Evolutionary conservation across 1,139 yeast genomes (phyloP).

Genomic region (Lodderomyces metapsilosis): DNA sequence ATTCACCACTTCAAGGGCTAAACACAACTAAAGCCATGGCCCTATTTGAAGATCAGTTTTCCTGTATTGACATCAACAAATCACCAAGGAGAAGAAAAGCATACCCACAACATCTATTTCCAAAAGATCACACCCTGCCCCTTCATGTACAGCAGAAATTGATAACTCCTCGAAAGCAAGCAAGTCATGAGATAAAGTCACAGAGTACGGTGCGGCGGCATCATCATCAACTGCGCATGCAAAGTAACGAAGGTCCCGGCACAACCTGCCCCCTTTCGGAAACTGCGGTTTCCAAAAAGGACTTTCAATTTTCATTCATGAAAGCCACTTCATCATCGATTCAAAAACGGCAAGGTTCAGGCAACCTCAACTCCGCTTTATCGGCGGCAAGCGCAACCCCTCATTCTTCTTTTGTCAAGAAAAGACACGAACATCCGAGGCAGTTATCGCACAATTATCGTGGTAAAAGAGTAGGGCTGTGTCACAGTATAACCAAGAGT

Average conservation of each 20-base stretch:
- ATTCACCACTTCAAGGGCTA: not conserved
- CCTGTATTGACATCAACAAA: conserved; percentile 24
- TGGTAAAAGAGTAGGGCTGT: conserved; percentile 17
- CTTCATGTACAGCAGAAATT: not conserved
- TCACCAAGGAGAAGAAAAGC: conserved; percentile 21
- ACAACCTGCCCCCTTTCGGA: conserved; percentile 11
- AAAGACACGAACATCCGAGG: conserved; percentile 18
- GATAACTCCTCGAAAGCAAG: conserved; percentile 9
- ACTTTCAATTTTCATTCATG: conserved; percentile 35
- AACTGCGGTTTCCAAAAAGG: conserved; percentile 10
- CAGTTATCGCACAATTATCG: conserved; percentile 19
- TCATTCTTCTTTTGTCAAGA: conserved; percentile 14
- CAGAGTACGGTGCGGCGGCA: conserved; percentile 8
- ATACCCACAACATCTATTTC: conserved; percentile 24
- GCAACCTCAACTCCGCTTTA: conserved; percentile 6
- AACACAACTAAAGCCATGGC: no score
- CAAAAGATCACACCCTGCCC: conserved; percentile 9
- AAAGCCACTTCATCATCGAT: conserved; percentile 36
- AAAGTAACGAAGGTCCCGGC: not conserved
- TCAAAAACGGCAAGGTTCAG: conserved; percentile 21
- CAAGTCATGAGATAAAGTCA: conserved; percentile 5
- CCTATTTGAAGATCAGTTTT: conserved; percentile 27
- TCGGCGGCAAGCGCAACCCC: conserved; percentile 7
- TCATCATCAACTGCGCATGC: not conserved
- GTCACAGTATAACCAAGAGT: not conserved